These are phyloP conservation scores for Quercus bicolor DNA, from an alignment of 306 rosid genomes.

Conservation along the genomic window DNA sequence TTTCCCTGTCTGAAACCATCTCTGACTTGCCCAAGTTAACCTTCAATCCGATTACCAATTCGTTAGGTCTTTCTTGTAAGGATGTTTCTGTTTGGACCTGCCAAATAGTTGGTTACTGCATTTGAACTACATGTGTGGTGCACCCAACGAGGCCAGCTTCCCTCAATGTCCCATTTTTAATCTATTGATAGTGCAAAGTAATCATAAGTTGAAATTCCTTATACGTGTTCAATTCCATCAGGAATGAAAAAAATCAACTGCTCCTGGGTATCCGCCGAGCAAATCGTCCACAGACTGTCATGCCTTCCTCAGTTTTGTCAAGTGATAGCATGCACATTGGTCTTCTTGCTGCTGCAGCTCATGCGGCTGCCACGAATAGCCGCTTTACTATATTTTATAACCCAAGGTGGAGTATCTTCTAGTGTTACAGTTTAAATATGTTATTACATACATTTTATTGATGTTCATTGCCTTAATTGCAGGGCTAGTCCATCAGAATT, in stretches of 20 bases:
- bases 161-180: not conserved
- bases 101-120: not conserved
- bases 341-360: slow-evolving; percentile 84
- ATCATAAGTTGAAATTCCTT: not conserved
- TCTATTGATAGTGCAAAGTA: not conserved
- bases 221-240: slow-evolving; percentile 15
- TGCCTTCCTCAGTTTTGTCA: slow-evolving; percentile 78
- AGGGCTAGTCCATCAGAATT: slow-evolving; percentile 77
- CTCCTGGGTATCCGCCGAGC: slow-evolving; percentile 66
- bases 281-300: slow-evolving; percentile 61
- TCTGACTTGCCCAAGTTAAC: too few species aligned
- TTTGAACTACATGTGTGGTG: not conserved
- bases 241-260: slow-evolving; percentile 66
- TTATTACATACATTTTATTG: slow-evolving; percentile 1
- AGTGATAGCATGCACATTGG: slow-evolving; percentile 87
- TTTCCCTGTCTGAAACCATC: too few species aligned
- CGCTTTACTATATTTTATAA: slow-evolving; percentile 62
- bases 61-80: not conserved
- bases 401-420: slow-evolving; percentile 46
- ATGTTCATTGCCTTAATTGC: not conserved
- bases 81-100: slow-evolving; percentile 3
- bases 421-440: slow-evolving; percentile 1
- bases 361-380: slow-evolving; percentile 72
- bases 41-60: too few species aligned
- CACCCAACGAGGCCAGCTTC: not conserved